Evolutionary conservation across 202 grass and related monocot genomes (phyloP), one percentile per base, ranked within the genome.

Genomic region (Setaria viridis): DNA sequence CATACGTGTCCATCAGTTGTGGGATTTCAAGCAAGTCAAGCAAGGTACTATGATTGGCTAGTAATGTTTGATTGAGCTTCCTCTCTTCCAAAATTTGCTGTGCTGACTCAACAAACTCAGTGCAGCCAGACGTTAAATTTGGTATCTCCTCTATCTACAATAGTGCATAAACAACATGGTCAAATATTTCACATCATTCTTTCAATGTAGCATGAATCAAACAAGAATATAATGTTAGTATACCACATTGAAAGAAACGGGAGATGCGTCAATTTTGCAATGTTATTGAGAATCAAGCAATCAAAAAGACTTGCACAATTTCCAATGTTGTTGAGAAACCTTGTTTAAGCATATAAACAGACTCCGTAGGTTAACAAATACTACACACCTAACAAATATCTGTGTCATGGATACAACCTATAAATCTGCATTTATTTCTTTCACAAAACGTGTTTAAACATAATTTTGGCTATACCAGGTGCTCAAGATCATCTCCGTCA

Each of bases 11-110:
- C 97, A 99, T 99, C 39, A 99, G 78, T 62, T 97, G 97, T 48
- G 97, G 97, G 46, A 97, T 93, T 92, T 99, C 97, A 72, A 99
- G 97, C 72, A 99, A 83, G 83, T 99, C 97, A 88, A 99, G 94
- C 84, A 99, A 77, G 68, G 97, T 97, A 77, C 85, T 99, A 56
- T 99, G 94, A 72, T 99, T 96, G 43, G 94, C 92, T 69, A 99
- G 89, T 81, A 99, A 90, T 79, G 97, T 97, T 71, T 97, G 94
- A 74, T 99, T 99, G 72, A 99, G 92, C 87, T 94, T 97, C 80
- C 97, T 93, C 89, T 99, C 91, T 89, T 97, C 97, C 89, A 97
- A 81, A 88, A 99, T 94, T 91, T 99, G 88, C 66, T 99, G 97
- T 4, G 97, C 97, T 2, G 92, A 97, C 69, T 97, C 94, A 16